phyloP scores from a whole-genome alignment of 805 yeast genomes.

The Zygosaccharomyces lentus region DNA sequence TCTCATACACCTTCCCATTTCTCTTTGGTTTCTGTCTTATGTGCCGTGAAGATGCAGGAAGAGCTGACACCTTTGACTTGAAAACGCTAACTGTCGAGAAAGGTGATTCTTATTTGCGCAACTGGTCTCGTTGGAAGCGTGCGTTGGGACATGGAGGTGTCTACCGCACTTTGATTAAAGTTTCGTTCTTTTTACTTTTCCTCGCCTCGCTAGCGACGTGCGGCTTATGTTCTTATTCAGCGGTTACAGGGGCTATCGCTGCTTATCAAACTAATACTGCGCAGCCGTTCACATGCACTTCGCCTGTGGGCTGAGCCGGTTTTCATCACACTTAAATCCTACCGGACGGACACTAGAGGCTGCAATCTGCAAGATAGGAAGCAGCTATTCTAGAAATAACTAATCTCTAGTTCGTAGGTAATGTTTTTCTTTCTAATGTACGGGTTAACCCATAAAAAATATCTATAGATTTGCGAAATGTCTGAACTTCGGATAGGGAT shows the following conservation, averaged over 20 bases:
- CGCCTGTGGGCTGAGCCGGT: conserved; percentile 10
- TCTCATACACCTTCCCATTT: conserved; percentile 45
- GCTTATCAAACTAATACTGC: conserved; percentile 14
- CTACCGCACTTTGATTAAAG: conserved; percentile 20
- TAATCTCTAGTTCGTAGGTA: not conserved
- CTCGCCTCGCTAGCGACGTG: conserved; percentile 23
- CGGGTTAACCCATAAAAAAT: not conserved
- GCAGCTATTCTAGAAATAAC: not conserved
- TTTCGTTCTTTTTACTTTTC: conserved; percentile 30
- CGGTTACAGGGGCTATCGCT: conserved; percentile 14
- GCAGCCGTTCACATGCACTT: conserved; percentile 15
- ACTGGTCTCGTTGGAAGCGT: conserved; percentile 36
- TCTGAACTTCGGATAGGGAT: no score
- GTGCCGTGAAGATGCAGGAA: conserved; percentile 29
- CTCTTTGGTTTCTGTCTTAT: conserved; percentile 16
- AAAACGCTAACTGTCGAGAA: conserved; percentile 12
- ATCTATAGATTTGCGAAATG: no score
- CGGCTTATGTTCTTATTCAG: conserved; percentile 16
- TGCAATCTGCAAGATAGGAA: not conserved
- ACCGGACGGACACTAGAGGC: not conserved
- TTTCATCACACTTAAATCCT: not conserved
- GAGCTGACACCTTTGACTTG: conserved; percentile 35
- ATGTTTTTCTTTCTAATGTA: not conserved
- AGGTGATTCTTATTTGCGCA: conserved; percentile 14
- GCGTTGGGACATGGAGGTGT: conserved; percentile 24